Base-by-base conservation (phyloP, 169 alveolate species). In the Eimeria brunetti region DNA sequence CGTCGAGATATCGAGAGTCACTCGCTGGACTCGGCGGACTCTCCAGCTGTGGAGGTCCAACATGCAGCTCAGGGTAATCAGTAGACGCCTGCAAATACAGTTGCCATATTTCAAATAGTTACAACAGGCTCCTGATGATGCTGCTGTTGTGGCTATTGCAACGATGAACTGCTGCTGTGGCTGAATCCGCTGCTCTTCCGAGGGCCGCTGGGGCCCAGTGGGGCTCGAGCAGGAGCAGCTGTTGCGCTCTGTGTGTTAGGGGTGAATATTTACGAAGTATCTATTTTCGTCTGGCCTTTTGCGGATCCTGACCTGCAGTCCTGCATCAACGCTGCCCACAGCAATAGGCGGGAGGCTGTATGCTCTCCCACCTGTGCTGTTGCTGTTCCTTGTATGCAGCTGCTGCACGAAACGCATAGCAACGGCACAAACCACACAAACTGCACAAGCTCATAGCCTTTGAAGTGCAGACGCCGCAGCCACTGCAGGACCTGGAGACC, bases 181-280 rank as follows among this genome's bases (percentile, higher is more conserved):
- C 80, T 8, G 51, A 51, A 46, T 30, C 46, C 80, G 46, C 51
- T 69, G 71, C 51, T 30, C 44, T 8, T 8, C 44, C 51, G 2
- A 51, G 51, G 80, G 80, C 80, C 80, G 51, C 80, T 12, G 24
- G 80, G 36, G 41, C 44, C 41, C 62, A 20, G 88, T 78, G 88
- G 67, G 58, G 88, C 88, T 44, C 22, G 8, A 38, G 56, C 88
- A 27, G 41, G 33, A 6, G 88, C 64, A 46, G 62, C 64, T 78
- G 88, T 9, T 44, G 41, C 64, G 60, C 18, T 8, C 41, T n/a
- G 36, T 78, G 24, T 1, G 44, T 24, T 22, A 27, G 0, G 27
- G 36, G 44, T 36, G 11, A 41, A 7, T 78, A 46, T 36, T 1
- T 53, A 6, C 51, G 33, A 69, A 24, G 14, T 18, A 11, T 69